Evolutionary conservation across 2,329 filamentous ascomycete species (phyloP), one percentile per base, ranked within the genome.

Genomic region (Capronia epimyces): DNA sequence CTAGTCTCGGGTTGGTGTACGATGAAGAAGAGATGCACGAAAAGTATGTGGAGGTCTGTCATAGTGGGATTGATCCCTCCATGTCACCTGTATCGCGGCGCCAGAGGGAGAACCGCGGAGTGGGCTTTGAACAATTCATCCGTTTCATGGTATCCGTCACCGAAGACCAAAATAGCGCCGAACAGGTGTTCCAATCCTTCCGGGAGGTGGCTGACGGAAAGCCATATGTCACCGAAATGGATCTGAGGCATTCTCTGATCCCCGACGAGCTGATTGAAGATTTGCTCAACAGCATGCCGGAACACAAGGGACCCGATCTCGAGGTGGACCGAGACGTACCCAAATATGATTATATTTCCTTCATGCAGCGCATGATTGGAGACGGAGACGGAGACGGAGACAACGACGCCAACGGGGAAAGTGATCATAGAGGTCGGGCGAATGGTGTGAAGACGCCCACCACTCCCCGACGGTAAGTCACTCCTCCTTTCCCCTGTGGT

Each of bases 111-210:
- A 60, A 27, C 62, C 68, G 49, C 54, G 89, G 82, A 29, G 93
- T 98, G 45, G 93, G 87, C 3, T 98, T 98, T 66, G 93, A 98
- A 73, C 91, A 97, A 70, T 98, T 98, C 66, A 98, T 98, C 67
- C 84, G 88, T 32, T 98, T 98, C 77, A 98, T 98, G 93, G 93
- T 98, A 42, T 89, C 95, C 62, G 93, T 96, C 43, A 98, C 93
- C 10, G 93, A 98, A 71, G 93, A 98, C 66, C 93, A 98, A 72
- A 96, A 98, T 68, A 96, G 90, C 3, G 93, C 93, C 10, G 93
- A 97, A 70, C 93, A 98, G 69, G 93, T 98, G 3, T 97, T 93
- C 75, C 91, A 98, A 72, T 94, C 87, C 58, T 98, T 98, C 80
- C 83, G 84, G 51, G 93, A 98, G 71, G 93, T 98, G 40, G 93